Percentiles rank a stretch among this genome's conserved stretches.
These are phyloP conservation scores for Scutellaria galericulata DNA, from an alignment of 257 asterid genomes.

Conservation along the genomic window DNA sequence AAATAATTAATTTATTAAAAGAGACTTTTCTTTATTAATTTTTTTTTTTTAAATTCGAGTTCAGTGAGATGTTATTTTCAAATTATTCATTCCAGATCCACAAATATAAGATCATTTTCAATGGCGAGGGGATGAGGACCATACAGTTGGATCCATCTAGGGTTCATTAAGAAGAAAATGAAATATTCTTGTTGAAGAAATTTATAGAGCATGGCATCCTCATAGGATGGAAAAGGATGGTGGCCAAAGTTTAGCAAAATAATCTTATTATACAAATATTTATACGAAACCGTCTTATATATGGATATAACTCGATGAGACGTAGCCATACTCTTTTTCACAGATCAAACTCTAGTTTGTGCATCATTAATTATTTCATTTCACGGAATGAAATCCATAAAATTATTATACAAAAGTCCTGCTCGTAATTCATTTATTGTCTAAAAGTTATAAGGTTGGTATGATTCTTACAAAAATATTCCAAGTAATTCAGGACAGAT, in stretches of 20 bases:
- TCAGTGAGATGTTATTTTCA: constrained; percentile 33
- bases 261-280: too few relatives aligned
- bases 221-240: constrained; percentile 51
- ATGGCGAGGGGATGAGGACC: constrained; percentile 45
- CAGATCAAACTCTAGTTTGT: background rate
- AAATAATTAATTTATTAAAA: too few relatives aligned
- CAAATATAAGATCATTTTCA: constrained; percentile 38
- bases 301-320: too few relatives aligned
- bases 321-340: too few relatives aligned
- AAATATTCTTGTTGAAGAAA: constrained; percentile 51
- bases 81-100: constrained; percentile 29
- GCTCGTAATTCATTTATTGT: too few relatives aligned
- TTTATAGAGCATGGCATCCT: constrained; percentile 46
- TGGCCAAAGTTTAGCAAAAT: constrained; percentile 37
- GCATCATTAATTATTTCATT: background rate
- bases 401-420: too few relatives aligned
- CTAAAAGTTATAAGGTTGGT: too few relatives aligned
- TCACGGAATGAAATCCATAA: too few relatives aligned
- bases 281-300: too few relatives aligned
- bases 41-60: background rate
- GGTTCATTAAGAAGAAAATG: constrained; percentile 59
- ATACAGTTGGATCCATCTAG: constrained; percentile 67
- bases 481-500: too few relatives aligned
- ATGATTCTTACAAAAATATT: too few relatives aligned
- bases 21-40: background rate